These are phyloP conservation scores for Pseudomonodictys pantanalensis DNA, from an alignment of 495 filamentous ascomycete species.

Conservation along the genomic window DNA sequence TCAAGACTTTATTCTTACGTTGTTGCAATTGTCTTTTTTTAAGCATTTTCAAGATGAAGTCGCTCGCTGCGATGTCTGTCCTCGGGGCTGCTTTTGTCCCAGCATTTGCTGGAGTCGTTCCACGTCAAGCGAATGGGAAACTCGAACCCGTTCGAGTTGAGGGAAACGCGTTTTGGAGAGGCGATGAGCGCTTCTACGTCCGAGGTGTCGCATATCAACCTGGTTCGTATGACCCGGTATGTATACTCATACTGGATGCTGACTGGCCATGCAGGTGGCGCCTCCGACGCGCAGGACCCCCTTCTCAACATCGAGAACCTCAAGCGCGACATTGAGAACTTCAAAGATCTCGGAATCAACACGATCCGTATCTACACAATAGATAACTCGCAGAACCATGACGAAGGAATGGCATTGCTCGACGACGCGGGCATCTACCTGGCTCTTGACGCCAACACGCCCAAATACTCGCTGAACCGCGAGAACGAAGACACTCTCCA, in stretches of 20 bases:
- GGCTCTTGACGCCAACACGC: constrained; percentile 77
- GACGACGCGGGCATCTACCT: constrained; percentile 69
- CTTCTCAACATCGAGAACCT: constrained; percentile 68
- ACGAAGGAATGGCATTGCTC: constrained; percentile 46
- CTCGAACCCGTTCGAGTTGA: constrained; percentile 46
- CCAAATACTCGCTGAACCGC: constrained; percentile 79
- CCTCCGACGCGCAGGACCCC: constrained; percentile 72
- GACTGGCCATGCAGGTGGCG: constrained; percentile 54
- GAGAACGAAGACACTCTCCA: constrained; percentile 48
- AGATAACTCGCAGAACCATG: constrained; percentile 80
- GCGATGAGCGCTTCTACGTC: constrained; percentile 80
- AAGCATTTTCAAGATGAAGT: neutral
- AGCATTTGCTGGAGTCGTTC: constrained; percentile 14
- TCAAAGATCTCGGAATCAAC: constrained; percentile 86
- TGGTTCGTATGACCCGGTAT: too few relatives aligned
- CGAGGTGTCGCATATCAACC: constrained; percentile 95
- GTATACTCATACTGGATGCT: neutral
- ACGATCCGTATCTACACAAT: constrained; percentile 89
- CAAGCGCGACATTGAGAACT: constrained; percentile 77
- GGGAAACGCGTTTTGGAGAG: constrained; percentile 75
- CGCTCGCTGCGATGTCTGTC: constrained; percentile 1
- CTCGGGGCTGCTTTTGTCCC: constrained; percentile 11
- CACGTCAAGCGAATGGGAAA: constrained; percentile 16
- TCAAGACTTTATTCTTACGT: constrained; percentile 4
- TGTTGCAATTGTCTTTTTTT: constrained; percentile 7